Evolutionary conservation across 257 asterid species (phyloP).

Genomic region (Linderniella brevidens): DNA sequence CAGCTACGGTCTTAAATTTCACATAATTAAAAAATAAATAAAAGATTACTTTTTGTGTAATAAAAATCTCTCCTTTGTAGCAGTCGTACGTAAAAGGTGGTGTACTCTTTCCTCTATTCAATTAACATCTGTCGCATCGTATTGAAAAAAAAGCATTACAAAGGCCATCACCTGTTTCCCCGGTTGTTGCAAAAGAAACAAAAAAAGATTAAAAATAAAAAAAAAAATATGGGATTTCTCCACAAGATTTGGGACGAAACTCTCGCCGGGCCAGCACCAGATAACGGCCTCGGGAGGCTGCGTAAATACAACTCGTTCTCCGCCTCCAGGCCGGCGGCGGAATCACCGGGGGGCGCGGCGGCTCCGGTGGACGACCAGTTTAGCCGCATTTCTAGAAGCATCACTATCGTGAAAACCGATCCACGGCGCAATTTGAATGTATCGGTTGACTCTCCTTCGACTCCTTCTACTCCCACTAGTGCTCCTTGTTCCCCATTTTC

Average conservation of each 20-base stretch:
- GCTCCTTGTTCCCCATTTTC: conserved; percentile 47
- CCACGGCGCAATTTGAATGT: conserved; percentile 10
- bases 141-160: too few species aligned
- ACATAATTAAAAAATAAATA: neutral
- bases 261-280: conserved; percentile 72
- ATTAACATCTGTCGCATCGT: too few species aligned
- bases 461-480: conserved; percentile 44
- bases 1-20: neutral
- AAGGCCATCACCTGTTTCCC: conserved; percentile 28
- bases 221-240: conserved; percentile 51
- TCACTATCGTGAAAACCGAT: conserved; percentile 32
- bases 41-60: conserved; percentile 3
- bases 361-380: conserved; percentile 13
- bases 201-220: neutral
- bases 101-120: conserved; percentile 1
- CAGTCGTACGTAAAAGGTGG: conserved; percentile 57
- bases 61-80: conserved; percentile 26
- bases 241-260: conserved; percentile 82
- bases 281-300: conserved; percentile 53
- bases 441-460: conserved; percentile 29
- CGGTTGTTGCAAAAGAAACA: conserved; percentile 48
- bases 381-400: conserved; percentile 34
- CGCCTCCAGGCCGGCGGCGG: conserved; percentile 12
- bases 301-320: conserved; percentile 50
- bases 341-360: neutral